These are phyloP conservation scores for Cutaneotrichosporon sp. DNA, from an alignment of 1,284 basidiomycete species.

Conservation along the genomic window DNA sequence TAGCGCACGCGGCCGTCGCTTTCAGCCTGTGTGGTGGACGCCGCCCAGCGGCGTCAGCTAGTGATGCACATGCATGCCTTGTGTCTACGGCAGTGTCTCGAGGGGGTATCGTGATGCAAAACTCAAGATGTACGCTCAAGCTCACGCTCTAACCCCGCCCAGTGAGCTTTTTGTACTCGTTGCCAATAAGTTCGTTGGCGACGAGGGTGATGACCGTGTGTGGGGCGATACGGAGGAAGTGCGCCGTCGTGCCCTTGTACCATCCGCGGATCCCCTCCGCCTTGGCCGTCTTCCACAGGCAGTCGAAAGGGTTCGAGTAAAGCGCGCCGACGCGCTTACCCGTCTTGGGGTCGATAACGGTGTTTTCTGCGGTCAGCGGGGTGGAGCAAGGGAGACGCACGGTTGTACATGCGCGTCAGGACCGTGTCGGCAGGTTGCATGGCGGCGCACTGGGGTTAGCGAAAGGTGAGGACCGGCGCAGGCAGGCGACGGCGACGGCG, in stretches of 20 bases:
- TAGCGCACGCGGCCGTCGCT: background rate
- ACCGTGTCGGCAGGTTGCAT: constrained; percentile 70
- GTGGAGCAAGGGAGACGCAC: constrained; percentile 28
- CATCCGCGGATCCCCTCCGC: constrained; percentile 82
- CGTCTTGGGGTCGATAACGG: constrained; percentile 59
- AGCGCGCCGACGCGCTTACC: constrained; percentile 70
- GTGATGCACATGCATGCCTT: constrained; percentile 19
- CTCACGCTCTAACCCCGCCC: constrained; percentile 11
- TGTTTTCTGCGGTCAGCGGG: constrained; percentile 56
- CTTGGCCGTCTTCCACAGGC: constrained; percentile 90
- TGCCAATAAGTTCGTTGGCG: constrained; percentile 75
- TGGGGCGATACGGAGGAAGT: constrained; percentile 84
- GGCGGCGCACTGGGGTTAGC: constrained; percentile 58
- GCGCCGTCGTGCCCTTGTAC: constrained; percentile 92
- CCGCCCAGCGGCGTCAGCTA: constrained; percentile 1
- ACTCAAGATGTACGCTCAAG: background rate
- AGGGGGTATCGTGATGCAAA: constrained; percentile 1
- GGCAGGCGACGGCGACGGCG: background rate
- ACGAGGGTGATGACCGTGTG: constrained; percentile 83
- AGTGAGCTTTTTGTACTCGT: constrained; percentile 55
- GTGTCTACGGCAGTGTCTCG: constrained; percentile 4
- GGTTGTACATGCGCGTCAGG: constrained; percentile 93
- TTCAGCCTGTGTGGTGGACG: too few relatives aligned
- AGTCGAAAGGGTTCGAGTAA: constrained; percentile 90
- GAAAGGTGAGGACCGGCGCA: background rate